phyloP scores from a whole-genome alignment of 2,329 filamentous ascomycete species.

The Venturia nashicola region DNA sequence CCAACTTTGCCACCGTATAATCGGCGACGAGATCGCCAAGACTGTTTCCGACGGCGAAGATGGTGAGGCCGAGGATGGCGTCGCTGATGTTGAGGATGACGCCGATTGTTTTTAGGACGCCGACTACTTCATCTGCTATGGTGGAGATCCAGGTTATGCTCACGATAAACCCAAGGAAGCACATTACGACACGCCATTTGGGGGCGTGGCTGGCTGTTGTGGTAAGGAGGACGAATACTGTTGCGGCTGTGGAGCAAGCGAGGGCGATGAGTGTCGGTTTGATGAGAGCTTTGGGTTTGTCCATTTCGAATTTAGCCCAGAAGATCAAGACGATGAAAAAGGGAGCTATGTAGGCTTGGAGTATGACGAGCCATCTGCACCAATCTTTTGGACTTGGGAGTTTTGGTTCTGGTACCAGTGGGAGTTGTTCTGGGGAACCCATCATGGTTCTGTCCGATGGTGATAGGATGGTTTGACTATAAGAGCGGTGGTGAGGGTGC shows the following conservation, averaged over 20 bases:
- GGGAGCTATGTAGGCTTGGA: conserved; percentile 80
- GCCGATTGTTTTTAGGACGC: conserved; percentile 82
- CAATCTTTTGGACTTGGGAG: conserved; percentile 43
- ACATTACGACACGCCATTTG: conserved; percentile 64
- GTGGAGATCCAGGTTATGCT: conserved; percentile 94
- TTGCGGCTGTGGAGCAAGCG: conserved; percentile 48
- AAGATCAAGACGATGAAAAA: conserved; percentile 67
- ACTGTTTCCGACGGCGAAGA: conserved; percentile 94
- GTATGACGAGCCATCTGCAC: conserved; percentile 80
- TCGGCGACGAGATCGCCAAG: conserved; percentile 89
- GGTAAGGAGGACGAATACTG: conserved; percentile 54
- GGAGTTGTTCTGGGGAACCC: conserved; percentile 24
- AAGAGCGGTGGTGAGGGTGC: conserved; percentile 16
- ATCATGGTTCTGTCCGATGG: conserved; percentile 22
- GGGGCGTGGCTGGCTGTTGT: conserved; percentile 58
- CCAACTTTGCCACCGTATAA: conserved; percentile 83
- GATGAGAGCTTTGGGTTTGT: conserved; percentile 49
- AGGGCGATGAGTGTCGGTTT: conserved; percentile 31
- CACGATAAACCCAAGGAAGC: conserved; percentile 82
- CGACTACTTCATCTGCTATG: conserved; percentile 90
- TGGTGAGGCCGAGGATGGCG: conserved; percentile 83
- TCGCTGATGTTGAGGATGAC: conserved; percentile 89
- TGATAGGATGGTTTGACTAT: conserved; percentile 16
- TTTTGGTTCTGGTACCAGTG: conserved; percentile 11
- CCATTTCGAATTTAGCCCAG: conserved; percentile 55